Conservation (phyloP, 805 yeast species). For the Candida palmyrensis region DNA sequence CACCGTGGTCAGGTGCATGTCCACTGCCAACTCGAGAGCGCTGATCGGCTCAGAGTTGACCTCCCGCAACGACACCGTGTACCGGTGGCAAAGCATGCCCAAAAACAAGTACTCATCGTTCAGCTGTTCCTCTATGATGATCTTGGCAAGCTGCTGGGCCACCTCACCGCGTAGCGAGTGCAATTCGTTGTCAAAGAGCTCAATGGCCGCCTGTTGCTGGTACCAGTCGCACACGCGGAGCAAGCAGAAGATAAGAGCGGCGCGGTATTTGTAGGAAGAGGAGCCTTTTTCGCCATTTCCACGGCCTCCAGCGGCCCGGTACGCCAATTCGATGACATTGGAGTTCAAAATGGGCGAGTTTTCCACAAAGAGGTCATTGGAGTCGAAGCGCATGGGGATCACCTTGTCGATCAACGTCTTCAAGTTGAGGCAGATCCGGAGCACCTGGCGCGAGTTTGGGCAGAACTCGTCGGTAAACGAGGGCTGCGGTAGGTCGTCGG, state of each 20-base stretch:
- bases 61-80: slow-evolving; percentile 58
- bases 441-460: slow-evolving; percentile 63
- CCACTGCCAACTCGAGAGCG: slow-evolving; percentile 82
- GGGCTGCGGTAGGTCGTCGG: too few species aligned
- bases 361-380: slow-evolving; percentile 44
- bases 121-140: slow-evolving; percentile 59
- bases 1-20: slow-evolving; percentile 71
- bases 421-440: slow-evolving; percentile 67
- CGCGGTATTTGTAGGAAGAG: slow-evolving; percentile 57
- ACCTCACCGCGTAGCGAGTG: slow-evolving; percentile 56
- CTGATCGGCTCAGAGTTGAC: slow-evolving; percentile 59
- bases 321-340: slow-evolving; percentile 54
- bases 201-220: slow-evolving; percentile 49
- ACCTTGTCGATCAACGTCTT: slow-evolving; percentile 68
- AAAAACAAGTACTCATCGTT: slow-evolving; percentile 63
- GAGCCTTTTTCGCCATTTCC: slow-evolving; percentile 54
- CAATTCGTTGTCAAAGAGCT: slow-evolving; percentile 64
- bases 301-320: slow-evolving; percentile 76
- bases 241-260: slow-evolving; percentile 64
- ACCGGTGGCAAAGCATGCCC: slow-evolving; percentile 73
- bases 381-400: slow-evolving; percentile 60
- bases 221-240: slow-evolving; percentile 81
- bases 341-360: slow-evolving; percentile 57
- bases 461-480: slow-evolving; percentile 17
- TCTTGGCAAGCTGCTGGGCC: slow-evolving; percentile 71